A percentile compares a stretch with the other conserved stretches of the same genome.
Conservation (phyloP, 805 yeast genomes). For the Candida arabinofermentans region DNA sequence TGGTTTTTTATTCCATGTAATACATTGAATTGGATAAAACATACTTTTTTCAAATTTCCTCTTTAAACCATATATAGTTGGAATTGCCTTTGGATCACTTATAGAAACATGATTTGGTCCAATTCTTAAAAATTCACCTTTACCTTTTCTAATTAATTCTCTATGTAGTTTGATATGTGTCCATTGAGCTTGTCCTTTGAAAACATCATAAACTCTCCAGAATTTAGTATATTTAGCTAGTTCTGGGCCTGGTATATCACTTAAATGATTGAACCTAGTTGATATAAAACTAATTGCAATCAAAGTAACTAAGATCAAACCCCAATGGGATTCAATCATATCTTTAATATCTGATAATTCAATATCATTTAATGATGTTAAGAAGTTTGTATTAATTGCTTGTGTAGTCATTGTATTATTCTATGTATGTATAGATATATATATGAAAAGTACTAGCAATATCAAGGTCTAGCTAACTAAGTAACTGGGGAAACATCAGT, state of each 20-base stretch:
- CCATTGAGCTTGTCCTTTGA: slow-evolving; percentile 10
- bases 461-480: no score
- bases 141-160: slow-evolving; percentile 4
- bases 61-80: slow-evolving; percentile 14
- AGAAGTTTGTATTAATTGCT: slow-evolving; percentile 4
- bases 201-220: slow-evolving; percentile 13
- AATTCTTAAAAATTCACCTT: slow-evolving; percentile 11
- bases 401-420: not conserved
- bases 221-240: slow-evolving; percentile 10
- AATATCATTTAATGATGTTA: not conserved
- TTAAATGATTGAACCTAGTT: slow-evolving; percentile 10
- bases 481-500: no score
- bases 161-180: slow-evolving; percentile 12
- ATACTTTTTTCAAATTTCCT: slow-evolving; percentile 8
- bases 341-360: slow-evolving; percentile 2
- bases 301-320: slow-evolving; percentile 4
- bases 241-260: slow-evolving; percentile 12
- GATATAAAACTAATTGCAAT: slow-evolving; percentile 6
- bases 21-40: slow-evolving; percentile 14
- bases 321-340: slow-evolving; percentile 6
- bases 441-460: no score
- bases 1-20: slow-evolving; percentile 13
- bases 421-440: not conserved
- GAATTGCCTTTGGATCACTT: slow-evolving; percentile 12
- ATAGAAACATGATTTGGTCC: slow-evolving; percentile 14